Conservation (phyloP, 805 yeast species). For the Hanseniaspora lachancei region DNA sequence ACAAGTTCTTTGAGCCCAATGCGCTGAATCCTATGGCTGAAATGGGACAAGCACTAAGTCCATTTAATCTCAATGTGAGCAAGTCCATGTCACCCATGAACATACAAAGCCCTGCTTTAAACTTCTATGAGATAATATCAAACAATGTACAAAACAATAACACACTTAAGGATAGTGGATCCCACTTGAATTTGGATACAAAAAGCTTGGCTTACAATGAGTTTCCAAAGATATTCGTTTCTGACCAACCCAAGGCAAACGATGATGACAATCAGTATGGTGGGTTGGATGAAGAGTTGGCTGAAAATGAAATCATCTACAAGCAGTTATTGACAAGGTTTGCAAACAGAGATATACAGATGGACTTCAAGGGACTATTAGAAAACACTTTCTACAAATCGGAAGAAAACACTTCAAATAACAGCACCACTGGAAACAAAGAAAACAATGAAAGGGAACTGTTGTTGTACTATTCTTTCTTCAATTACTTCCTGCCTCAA, state of each 20-base stretch:
- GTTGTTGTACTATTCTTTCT: conserved; percentile 17
- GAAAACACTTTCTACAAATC: conserved; percentile 12
- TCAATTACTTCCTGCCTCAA: conserved; percentile 17
- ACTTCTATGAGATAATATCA: background rate
- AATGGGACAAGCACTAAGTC: background rate
- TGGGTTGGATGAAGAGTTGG: conserved; percentile 9
- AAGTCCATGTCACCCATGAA: background rate
- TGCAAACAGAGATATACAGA: conserved; percentile 12
- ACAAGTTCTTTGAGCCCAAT: background rate
- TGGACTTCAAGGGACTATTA: conserved; percentile 12
- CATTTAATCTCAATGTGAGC: background rate
- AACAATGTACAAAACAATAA: conserved; percentile 1
- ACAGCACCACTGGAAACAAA: background rate
- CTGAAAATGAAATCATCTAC: conserved; percentile 4
- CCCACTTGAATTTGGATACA: background rate
- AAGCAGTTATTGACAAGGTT: conserved; percentile 5
- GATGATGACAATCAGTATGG: background rate
- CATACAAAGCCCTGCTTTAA: background rate
- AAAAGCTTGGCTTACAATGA: background rate
- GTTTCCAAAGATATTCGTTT: background rate
- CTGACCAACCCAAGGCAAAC: background rate
- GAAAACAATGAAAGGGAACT: conserved; percentile 15
- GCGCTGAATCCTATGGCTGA: background rate
- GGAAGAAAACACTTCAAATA: conserved; percentile 6
- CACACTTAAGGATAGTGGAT: background rate